These are phyloP conservation scores for Cyberlindnera meyerae DNA, from an alignment of 805 yeast genomes.

Conservation along the genomic window DNA sequence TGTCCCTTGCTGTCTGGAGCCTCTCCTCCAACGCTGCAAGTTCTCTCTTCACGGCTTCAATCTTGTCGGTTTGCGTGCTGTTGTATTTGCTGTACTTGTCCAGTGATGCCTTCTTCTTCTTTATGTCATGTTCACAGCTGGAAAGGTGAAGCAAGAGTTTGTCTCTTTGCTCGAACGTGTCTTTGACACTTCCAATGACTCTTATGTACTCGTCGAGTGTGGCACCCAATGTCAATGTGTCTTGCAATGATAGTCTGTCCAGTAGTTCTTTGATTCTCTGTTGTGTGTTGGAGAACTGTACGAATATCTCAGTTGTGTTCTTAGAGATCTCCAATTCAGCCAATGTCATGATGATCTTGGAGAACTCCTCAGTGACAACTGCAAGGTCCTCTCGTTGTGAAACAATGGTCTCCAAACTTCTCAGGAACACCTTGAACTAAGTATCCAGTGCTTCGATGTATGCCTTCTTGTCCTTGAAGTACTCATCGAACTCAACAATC, in stretches of 20 bases:
- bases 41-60: slow-evolving; percentile 53
- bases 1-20: slow-evolving; percentile 47
- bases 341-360: slow-evolving; percentile 50
- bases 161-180: slow-evolving; percentile 69
- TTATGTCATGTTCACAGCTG: slow-evolving; percentile 44
- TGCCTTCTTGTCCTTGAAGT: slow-evolving; percentile 61
- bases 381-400: slow-evolving; percentile 73
- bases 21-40: slow-evolving; percentile 49
- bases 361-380: slow-evolving; percentile 62
- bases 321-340: slow-evolving; percentile 73
- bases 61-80: slow-evolving; percentile 58
- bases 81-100: slow-evolving; percentile 43
- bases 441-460: slow-evolving; percentile 68
- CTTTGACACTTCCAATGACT: slow-evolving; percentile 66
- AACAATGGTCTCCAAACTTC: slow-evolving; percentile 68
- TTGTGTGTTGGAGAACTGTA: slow-evolving; percentile 70
- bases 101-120: slow-evolving; percentile 41
- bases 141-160: slow-evolving; percentile 45
- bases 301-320: slow-evolving; percentile 56
- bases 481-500: slow-evolving; percentile 73
- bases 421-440: slow-evolving; percentile 64
- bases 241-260: slow-evolving; percentile 77
- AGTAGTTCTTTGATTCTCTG: slow-evolving; percentile 63
- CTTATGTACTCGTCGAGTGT: slow-evolving; percentile 86
- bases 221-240: slow-evolving; percentile 77